phyloP scores from a whole-genome alignment of 139 green algal species.

The Helicosporidium sp. region DNA sequence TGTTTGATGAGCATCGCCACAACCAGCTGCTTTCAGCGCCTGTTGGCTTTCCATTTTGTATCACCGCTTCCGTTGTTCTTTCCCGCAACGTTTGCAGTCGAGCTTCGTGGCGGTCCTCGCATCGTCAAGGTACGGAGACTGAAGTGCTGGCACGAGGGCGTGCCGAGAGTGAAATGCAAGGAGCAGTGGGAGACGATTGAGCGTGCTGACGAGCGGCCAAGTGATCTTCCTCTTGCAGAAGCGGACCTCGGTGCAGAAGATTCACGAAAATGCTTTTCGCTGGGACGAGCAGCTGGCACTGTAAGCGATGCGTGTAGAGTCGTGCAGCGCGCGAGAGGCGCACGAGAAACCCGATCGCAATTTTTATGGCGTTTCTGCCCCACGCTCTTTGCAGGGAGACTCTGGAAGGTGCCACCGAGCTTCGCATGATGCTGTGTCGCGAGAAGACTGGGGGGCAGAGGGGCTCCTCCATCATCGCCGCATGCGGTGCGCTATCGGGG shows the following conservation, averaged over 20 bases:
- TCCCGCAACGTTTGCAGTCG: conserved; percentile 29
- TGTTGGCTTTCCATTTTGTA: too few species aligned
- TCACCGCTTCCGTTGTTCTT: too few species aligned
- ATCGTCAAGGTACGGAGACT: conserved; percentile 43
- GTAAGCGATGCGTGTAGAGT: conserved; percentile 13
- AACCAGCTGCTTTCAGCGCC: too few species aligned
- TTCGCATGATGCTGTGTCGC: conserved; percentile 71
- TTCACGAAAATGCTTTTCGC: conserved; percentile 24
- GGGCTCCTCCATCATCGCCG: conserved; percentile 49
- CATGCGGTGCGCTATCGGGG: conserved; percentile 45
- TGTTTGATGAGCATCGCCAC: too few species aligned
- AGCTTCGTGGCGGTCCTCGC: conserved; percentile 42
- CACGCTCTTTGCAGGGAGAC: conserved; percentile 37
- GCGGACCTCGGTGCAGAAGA: conserved; percentile 16
- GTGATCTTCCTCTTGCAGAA: conserved; percentile 19
- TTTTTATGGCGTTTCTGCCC: neutral
- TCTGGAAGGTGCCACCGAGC: conserved; percentile 51
- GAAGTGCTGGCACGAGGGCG: neutral
- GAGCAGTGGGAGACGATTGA: neutral
- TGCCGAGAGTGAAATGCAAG: neutral
- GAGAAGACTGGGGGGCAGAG: conserved; percentile 36
- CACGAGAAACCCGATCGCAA: too few species aligned
- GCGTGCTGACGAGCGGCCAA: neutral
- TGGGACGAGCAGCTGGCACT: conserved; percentile 46
- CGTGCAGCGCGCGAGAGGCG: too few species aligned